Conservation (phyloP, 345 rosid genomes). For the Gossypium thurberi region DNA sequence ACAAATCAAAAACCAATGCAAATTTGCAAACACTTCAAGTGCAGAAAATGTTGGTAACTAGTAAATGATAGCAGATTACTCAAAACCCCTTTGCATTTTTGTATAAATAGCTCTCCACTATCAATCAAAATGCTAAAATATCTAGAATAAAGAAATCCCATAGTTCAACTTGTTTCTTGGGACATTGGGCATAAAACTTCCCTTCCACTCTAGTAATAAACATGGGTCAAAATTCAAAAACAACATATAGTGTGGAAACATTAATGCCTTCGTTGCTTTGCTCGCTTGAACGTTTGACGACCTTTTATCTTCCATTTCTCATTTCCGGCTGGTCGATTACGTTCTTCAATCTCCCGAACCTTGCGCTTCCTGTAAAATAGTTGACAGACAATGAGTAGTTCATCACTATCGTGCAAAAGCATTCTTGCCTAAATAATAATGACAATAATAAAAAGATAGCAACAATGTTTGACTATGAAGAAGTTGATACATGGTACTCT, state of each 20-base stretch:
- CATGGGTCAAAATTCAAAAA: neutral
- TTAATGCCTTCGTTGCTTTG: slow-evolving; percentile 60
- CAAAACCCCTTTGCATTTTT: neutral
- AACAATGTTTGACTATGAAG: neutral
- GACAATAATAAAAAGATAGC: neutral
- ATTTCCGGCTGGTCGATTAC: slow-evolving; percentile 52
- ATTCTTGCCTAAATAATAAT: neutral
- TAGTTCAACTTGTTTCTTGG: neutral
- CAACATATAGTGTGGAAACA: neutral
- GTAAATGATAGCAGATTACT: neutral
- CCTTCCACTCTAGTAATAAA: neutral
- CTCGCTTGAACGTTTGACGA: slow-evolving; percentile 39
- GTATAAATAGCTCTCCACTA: neutral
- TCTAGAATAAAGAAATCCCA: neutral
- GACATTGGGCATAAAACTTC: neutral
- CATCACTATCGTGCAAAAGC: neutral
- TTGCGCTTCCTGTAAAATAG: slow-evolving; percentile 62
- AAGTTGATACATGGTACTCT: neutral
- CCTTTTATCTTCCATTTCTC: slow-evolving; percentile 79
- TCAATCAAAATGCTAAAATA: neutral
- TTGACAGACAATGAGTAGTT: neutral
- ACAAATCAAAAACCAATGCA: neutral
- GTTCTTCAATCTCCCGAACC: slow-evolving; percentile 74
- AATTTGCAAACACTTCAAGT: neutral
- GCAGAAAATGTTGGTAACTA: neutral